Base-by-base conservation (phyloP, 257 asterid genomes). In the Ilex aquifolium region DNA sequence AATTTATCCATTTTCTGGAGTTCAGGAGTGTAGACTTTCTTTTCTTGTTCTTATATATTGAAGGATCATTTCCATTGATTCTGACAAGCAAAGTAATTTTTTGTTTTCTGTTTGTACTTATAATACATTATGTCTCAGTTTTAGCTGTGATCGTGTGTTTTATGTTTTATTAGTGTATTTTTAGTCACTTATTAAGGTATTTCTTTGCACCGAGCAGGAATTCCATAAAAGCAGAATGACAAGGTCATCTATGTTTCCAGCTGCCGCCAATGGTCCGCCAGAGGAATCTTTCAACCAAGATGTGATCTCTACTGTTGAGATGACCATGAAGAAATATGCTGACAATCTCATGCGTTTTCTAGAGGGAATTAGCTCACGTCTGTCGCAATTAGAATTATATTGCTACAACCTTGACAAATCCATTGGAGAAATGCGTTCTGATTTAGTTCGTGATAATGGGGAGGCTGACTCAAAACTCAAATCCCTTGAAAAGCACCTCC, bases 351-450 rank as follows among this genome's bases (percentile, higher is more conserved):
- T 92, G 96, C 94, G 95, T 42, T 92, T 92, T 68, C 91, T 92
- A 30, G 99, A 89, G 80, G 97, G 97, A 61, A 80, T 92, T 60
- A 92, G 99, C 69, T 92, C 99, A 21, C 87, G 99, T 8, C 32
- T 92, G 76, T 92, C 99, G 2, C 97, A 92, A 66, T 74, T 92
- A 87, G 97, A 89, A 68, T 64, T 90, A 14, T 85, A 89, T 64
- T 92, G 96, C 71, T 92, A 87, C 77, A 92, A 92, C 72, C 85
- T 92, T 53, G 99, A 92, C 74, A 92, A 92, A 70, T 85, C 95
- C 32, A 77, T 92, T 64, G 97, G 91, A 63, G 95, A 92, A 69
- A 83, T 92, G 96, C 97, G 88, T 13, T 76, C 94, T 62, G 96
- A 83, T 64, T 74, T 86, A 61, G 82, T 74, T 65, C 90, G 86